Evolutionary conservation across 2,329 filamentous ascomycete species (phyloP).

Genomic region (Periconia sp.): DNA sequence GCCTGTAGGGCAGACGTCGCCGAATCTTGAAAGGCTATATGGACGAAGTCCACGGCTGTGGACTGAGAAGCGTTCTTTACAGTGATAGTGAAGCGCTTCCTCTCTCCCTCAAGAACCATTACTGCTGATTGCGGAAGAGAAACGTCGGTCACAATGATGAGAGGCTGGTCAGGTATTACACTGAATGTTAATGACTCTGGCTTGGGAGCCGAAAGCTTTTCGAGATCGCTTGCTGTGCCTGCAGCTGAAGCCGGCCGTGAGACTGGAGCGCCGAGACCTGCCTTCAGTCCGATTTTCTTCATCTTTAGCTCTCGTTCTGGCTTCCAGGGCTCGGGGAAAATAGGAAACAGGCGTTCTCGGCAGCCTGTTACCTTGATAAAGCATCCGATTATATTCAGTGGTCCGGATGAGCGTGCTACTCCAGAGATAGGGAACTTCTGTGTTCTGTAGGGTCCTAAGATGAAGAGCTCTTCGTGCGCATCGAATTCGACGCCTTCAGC

Average conservation of each 20-base stretch:
- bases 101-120: conserved; percentile 93
- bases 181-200: conserved; percentile 64
- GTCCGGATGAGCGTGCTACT: conserved; percentile 69
- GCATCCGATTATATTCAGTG: conserved; percentile 77
- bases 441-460: conserved; percentile 81
- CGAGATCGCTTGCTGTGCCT: conserved; percentile 28
- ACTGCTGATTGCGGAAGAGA: conserved; percentile 83
- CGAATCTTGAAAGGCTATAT: conserved; percentile 90
- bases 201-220: conserved; percentile 34
- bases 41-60: conserved; percentile 79
- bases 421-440: conserved; percentile 78
- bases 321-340: conserved; percentile 79
- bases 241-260: conserved; percentile 45
- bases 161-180: conserved; percentile 80
- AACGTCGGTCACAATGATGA: conserved; percentile 75
- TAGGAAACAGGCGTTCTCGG: conserved; percentile 79
- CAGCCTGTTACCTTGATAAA: conserved; percentile 82
- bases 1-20: conserved; percentile 78
- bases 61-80: conserved; percentile 75
- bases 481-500: conserved; percentile 76
- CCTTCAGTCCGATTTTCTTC: conserved; percentile 72
- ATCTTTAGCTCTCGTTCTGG: conserved; percentile 73
- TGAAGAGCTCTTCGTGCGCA: conserved; percentile 66
- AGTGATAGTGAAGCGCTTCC: conserved; percentile 76
- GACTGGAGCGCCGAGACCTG: conserved; percentile 56